Base-by-base conservation (phyloP, 2,329 filamentous ascomycete species). In the Alternaria solani region DNA sequence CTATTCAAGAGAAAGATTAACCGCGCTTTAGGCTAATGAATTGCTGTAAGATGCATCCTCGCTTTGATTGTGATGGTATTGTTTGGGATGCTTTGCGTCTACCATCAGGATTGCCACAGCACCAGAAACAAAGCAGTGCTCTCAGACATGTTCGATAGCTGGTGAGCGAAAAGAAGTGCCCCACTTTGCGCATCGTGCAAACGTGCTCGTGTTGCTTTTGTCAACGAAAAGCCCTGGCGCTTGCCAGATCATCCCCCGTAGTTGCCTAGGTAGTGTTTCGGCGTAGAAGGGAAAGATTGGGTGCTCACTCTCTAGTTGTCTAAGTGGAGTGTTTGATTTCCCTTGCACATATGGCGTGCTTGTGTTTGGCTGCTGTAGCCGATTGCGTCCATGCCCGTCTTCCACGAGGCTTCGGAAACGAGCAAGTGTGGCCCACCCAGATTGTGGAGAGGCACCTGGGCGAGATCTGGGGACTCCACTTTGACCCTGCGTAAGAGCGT, bases 401-500 rank as follows among this genome's bases (percentile, higher is more conserved):
- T 41, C 23, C 23, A 41, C 32, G 61, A 38, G 26, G 41, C 34
- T 41, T 48, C 44, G 36, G 42, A 57, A 34, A 51, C 47, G 23
- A 47, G 41, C 54, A 43, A 38, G 48, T 26, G 42, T 36, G 52
- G 57, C 32, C 34, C 51, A 51, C 46, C 39, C 39, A 48, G 30
- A 18, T 41, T 55, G 56, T 53, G 62, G 62, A 53, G 57, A 39
- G 36, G 36, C 7, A 18, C 36, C n/a, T 39, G 48, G 49, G 30
- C 47, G 25, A 41, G 57, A 63, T 61, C 59, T 55, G 67, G 61
- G 59, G 65, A 59, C 65, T 67, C 67, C 67, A 55, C 65, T 57
- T 60, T 28, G 63, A 60, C 68, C 68, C 67, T 71, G 68, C 67
- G 56, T 54, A 39, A 57, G 58, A 57, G 58, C 42, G 41, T 52